Base-by-base conservation (phyloP, 768 basidiomycete species). In the Collybia nuda region DNA sequence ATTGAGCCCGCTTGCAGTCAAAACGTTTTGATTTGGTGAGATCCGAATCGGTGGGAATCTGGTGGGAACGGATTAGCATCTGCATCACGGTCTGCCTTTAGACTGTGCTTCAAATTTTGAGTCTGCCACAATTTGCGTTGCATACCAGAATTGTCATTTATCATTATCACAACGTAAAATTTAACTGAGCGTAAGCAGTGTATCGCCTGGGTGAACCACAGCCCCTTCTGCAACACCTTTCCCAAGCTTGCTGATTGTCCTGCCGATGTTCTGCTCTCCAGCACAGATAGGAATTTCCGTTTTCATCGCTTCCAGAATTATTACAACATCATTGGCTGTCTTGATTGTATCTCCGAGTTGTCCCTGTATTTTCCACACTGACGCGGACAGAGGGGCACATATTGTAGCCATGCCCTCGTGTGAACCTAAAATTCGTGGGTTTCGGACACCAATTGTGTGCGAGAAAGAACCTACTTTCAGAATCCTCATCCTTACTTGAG, bases 221-320 rank as follows among this genome's bases (percentile, higher is more conserved):
- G 60, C 70, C 0, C 82, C 80, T 47, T 75, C 76, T 29, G 56
- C 58, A 6, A 79, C 56, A 0, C 73, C 77, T 14, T 61, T 63
- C 0, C 73, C 77, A 4, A 80, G 58, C 0, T 66, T 66, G 26
- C 52, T 59, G 0, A 84, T 70, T 14, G 39, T 58, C 44, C 63
- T 77, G 2, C 81, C 81, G 1, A 81, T 58, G 44, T 74, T 72
- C 7, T 65, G 67, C 15, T 75, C 70, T 0, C 77, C 74, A 0
- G 78, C 77, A 44, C 62, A 62, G 14, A 86, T 58, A 12, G 73
- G 68, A 39, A 85, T 76, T 56, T 83, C 81, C 0, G 79, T 82
- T 64, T 87, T 86, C 85, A 85, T 86, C 1, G 84, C 81, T 62
- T 84, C 81, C 11, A 86, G 69, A 17, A 82, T 70, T 26, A 80